Evolutionary conservation across 164 flowering plant species (phyloP).

Genomic region (Platanus orientalis): DNA sequence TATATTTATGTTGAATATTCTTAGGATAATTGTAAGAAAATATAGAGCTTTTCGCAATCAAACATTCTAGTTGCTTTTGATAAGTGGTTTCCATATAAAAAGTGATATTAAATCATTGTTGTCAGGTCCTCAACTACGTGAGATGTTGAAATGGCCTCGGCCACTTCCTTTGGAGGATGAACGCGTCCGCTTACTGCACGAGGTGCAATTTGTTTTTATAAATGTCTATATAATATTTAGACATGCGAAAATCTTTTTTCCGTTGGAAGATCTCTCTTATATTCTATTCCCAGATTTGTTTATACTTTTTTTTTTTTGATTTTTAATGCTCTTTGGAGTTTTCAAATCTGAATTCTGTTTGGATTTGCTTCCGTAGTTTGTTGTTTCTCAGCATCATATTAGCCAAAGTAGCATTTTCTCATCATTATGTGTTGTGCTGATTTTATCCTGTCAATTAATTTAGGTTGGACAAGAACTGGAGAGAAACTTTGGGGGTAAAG

Average conservation of each 20-base stretch:
- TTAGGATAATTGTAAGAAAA: neutral
- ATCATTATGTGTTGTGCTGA: conserved; percentile 1
- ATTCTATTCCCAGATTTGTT: too few species aligned
- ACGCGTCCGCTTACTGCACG: conserved; percentile 78
- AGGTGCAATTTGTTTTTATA: conserved; percentile 42
- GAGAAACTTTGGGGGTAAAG: conserved; percentile 80
- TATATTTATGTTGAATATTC: neutral
- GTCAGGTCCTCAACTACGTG: conserved; percentile 73
- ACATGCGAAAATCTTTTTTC: neutral
- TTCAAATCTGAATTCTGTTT: neutral
- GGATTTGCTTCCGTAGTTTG: neutral
- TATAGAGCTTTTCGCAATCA: neutral
- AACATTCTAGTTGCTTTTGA: neutral
- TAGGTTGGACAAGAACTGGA: conserved; percentile 87
- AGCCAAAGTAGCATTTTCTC: neutral
- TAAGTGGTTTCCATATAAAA: neutral
- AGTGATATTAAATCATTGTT: conserved; percentile 9
- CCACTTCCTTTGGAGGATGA: conserved; percentile 97
- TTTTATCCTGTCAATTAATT: conserved; percentile 4
- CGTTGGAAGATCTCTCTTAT: too few species aligned
- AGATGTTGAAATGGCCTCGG: conserved; percentile 83
- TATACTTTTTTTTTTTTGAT: too few species aligned
- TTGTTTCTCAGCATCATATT: neutral
- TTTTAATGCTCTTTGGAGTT: neutral
- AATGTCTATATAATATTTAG: neutral